Percentiles rank a stretch among this genome's conserved stretches.
Evolutionary conservation across 2,329 filamentous ascomycete species (phyloP).

Genomic region (Beauveria rudraprayagi): DNA sequence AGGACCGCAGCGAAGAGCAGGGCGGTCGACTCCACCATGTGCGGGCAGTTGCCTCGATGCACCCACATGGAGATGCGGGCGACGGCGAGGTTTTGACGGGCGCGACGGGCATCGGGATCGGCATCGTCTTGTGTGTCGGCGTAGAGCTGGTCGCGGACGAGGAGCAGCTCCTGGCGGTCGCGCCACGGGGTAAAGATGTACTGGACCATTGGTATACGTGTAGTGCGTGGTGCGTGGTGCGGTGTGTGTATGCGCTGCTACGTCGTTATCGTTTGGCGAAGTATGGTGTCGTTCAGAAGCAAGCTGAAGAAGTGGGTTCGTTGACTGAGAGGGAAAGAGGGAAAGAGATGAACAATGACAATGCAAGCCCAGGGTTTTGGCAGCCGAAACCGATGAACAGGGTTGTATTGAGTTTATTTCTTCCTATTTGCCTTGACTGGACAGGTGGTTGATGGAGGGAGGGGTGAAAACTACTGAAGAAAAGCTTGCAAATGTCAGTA

Average conservation of each 20-base stretch:
- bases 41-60: conserved; percentile 65
- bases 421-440: no score
- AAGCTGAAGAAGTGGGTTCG: neutral
- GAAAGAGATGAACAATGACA: neutral
- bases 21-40: conserved; percentile 72
- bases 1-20: conserved; percentile 62
- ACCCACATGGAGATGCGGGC: conserved; percentile 60
- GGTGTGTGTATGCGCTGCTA: neutral
- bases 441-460: neutral
- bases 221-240: neutral
- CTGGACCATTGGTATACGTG: conserved; percentile 46
- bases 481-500: neutral
- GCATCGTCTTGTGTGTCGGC: conserved; percentile 14
- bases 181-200: conserved; percentile 72
- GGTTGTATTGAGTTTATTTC: neutral
- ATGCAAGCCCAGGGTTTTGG: neutral
- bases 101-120: conserved; percentile 10
- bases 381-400: no score
- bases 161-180: conserved; percentile 54
- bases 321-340: neutral
- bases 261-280: neutral
- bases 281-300: neutral
- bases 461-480: neutral
- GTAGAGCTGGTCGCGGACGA: conserved; percentile 59
- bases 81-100: conserved; percentile 38